These are phyloP conservation scores for Lentinula aciculospora DNA, from an alignment of 768 basidiomycete genomes.

Conservation along the genomic window DNA sequence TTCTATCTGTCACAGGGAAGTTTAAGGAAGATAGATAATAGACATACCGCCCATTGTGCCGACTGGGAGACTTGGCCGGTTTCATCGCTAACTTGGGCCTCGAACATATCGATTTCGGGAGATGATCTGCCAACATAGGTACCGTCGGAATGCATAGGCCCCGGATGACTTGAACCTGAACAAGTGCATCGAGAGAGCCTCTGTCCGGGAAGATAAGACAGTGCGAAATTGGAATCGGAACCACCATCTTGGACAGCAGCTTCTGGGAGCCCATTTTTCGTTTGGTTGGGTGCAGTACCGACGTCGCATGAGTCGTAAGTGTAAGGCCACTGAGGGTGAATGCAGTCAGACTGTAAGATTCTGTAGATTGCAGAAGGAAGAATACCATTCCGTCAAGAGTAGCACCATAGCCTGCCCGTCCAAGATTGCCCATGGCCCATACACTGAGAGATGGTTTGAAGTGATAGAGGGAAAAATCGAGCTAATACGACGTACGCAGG, in stretches of 20 bases:
- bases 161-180: slow-evolving; percentile 74
- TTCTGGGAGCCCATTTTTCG: slow-evolving; percentile 59
- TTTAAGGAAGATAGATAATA: not conserved
- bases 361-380: slow-evolving; percentile 19
- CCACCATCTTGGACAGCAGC: slow-evolving; percentile 62
- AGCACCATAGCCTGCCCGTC: slow-evolving; percentile 84
- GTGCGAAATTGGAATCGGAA: slow-evolving; percentile 24
- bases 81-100: slow-evolving; percentile 58
- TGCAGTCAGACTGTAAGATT: slow-evolving; percentile 1
- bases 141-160: slow-evolving; percentile 69
- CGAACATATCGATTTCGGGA: slow-evolving; percentile 89
- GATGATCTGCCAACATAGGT: slow-evolving; percentile 76
- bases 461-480: not conserved
- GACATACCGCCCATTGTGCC: slow-evolving; percentile 71
- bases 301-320: slow-evolving; percentile 79
- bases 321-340: slow-evolving; percentile 64
- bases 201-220: slow-evolving; percentile 81
- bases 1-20: not conserved
- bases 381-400: slow-evolving; percentile 71
- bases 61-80: slow-evolving; percentile 72
- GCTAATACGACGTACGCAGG: not conserved
- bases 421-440: slow-evolving; percentile 57
- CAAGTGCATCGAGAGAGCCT: slow-evolving; percentile 86
- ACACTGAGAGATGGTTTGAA: slow-evolving; percentile 32
- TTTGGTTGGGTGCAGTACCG: slow-evolving; percentile 81